These are phyloP conservation scores for Zygosaccharomyces sapae DNA, from an alignment of 1,139 yeast genomes.

Conservation along the genomic window DNA sequence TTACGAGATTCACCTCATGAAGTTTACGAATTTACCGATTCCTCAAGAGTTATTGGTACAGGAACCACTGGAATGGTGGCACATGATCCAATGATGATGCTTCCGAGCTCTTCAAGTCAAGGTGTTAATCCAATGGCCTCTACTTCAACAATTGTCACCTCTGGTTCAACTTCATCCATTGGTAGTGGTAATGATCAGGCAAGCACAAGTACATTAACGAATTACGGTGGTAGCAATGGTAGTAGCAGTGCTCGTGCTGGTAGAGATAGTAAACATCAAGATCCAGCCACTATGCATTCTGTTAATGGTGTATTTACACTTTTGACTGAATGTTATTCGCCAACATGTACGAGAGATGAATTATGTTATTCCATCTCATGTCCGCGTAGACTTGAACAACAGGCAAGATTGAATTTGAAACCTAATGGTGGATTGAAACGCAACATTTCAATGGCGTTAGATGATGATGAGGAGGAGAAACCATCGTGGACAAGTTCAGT, in stretches of 20 bases:
- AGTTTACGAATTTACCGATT: slow-evolving; percentile 79
- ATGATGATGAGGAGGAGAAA: slow-evolving; percentile 75
- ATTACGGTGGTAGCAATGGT: neutral
- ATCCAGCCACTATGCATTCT: slow-evolving; percentile 29
- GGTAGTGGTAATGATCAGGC: slow-evolving; percentile 14
- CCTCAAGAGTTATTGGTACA: slow-evolving; percentile 34
- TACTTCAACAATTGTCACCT: slow-evolving; percentile 11
- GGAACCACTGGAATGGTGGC: slow-evolving; percentile 23
- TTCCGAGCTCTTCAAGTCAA: slow-evolving; percentile 13
- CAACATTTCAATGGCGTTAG: slow-evolving; percentile 74
- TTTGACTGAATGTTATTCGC: slow-evolving; percentile 91
- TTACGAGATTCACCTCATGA: slow-evolving; percentile 83
- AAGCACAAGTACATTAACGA: slow-evolving; percentile 9
- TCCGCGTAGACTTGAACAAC: slow-evolving; percentile 93
- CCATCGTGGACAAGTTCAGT: slow-evolving; percentile 95
- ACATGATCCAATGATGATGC: slow-evolving; percentile 28
- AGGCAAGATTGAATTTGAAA: slow-evolving; percentile 83
- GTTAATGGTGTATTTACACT: slow-evolving; percentile 92
- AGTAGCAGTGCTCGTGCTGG: slow-evolving; percentile 7
- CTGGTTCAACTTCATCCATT: slow-evolving; percentile 14
- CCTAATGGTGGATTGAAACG: slow-evolving; percentile 84
- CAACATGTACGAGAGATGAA: slow-evolving; percentile 86
- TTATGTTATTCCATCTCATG: slow-evolving; percentile 96
- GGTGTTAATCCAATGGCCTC: slow-evolving; percentile 7
- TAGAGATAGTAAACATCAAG: slow-evolving; percentile 7